These are phyloP conservation scores for Acorus calamus DNA, from an alignment of 106 monocot species.

Conservation along the genomic window DNA sequence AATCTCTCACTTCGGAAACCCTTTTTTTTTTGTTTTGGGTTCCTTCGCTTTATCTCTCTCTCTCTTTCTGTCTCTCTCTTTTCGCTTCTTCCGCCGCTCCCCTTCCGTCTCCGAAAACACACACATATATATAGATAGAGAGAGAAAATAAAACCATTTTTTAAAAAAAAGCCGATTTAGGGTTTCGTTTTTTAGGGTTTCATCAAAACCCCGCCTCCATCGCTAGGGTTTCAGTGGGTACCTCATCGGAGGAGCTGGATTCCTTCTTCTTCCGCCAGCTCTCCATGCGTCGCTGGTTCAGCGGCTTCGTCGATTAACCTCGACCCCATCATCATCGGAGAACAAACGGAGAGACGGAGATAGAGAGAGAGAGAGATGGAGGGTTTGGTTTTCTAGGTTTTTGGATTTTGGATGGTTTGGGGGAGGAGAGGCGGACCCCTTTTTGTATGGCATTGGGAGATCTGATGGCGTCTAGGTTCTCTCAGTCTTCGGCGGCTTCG, in stretches of 20 bases:
- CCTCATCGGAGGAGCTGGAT: constrained; percentile 5
- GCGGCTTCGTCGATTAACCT: constrained; percentile 22
- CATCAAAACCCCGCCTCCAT: no score
- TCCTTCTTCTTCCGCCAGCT: constrained; percentile 3
- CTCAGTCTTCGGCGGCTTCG: constrained; percentile 20
- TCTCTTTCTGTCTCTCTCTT: no score
- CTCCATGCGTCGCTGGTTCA: constrained; percentile 24
- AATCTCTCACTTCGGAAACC: no score
- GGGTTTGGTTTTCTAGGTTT: not conserved
- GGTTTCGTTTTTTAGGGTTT: constrained; percentile 11
- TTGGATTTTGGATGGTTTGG: constrained; percentile 15
- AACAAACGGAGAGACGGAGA: not conserved
- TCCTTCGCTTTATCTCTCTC: no score
- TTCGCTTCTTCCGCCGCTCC: no score
- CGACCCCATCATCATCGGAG: not conserved
- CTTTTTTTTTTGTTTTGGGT: no score
- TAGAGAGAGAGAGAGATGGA: not conserved
- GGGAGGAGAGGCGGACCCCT: constrained; percentile 1
- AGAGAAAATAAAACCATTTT: no score
- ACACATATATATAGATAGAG: no score
- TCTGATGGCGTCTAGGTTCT: constrained; percentile 62
- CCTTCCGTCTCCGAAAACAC: no score
- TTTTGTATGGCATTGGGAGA: constrained; percentile 81
- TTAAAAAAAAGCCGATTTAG: no score
- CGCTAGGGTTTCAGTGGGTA: constrained; percentile 1